A percentile compares a stretch with the other conserved stretches of the same genome.
Evolutionary conservation across 768 basidiomycete genomes (phyloP).

Genomic region (Inosperma sp.): DNA sequence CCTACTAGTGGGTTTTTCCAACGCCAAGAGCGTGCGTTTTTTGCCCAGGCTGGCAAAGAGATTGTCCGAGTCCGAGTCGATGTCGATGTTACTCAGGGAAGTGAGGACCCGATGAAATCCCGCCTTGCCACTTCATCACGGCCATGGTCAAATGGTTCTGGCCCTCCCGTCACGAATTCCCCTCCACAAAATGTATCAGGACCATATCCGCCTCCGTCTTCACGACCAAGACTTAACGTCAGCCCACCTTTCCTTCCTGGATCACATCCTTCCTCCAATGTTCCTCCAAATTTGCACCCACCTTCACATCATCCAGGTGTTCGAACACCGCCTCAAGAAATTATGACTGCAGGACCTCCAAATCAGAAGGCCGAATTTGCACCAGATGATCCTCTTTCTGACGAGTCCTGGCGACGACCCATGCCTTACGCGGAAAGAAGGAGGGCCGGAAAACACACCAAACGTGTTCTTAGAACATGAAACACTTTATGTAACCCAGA

Average conservation of each 20-base stretch:
- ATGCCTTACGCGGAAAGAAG: conserved; percentile 72
- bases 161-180: conserved; percentile 21
- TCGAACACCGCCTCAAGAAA: conserved; percentile 47
- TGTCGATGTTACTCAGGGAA: conserved; percentile 48
- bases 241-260: conserved; percentile 30
- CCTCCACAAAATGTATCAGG: conserved; percentile 28
- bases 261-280: conserved; percentile 23
- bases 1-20: conserved; percentile 72
- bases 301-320: conserved; percentile 36
- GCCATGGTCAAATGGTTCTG: conserved; percentile 19
- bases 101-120: conserved; percentile 28
- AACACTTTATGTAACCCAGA: background rate
- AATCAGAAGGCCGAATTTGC: conserved; percentile 34
- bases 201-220: conserved; percentile 34
- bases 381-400: conserved; percentile 53
- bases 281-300: conserved; percentile 23
- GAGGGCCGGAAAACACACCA: conserved; percentile 77
- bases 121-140: conserved; percentile 23
- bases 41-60: conserved; percentile 73
- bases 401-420: conserved; percentile 68
- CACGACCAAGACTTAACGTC: conserved; percentile 31
- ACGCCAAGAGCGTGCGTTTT: conserved; percentile 74
- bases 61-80: conserved; percentile 73
- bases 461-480: conserved; percentile 40
- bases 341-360: conserved; percentile 30